Evolutionary conservation across 2,329 filamentous ascomycete genomes (phyloP).

Genomic region (Aspergillus fijiensis): DNA sequence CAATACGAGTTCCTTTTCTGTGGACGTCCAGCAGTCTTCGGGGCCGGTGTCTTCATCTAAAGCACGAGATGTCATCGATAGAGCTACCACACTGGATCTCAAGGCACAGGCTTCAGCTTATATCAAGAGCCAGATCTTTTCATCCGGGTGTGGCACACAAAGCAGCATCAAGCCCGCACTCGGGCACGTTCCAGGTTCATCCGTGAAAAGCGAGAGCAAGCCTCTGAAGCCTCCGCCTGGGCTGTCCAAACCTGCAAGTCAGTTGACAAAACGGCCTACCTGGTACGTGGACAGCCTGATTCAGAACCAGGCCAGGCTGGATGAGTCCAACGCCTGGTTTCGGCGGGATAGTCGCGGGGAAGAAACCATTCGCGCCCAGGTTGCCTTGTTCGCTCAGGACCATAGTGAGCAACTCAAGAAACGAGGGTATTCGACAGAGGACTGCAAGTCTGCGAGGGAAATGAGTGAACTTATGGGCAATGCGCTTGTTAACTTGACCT

Average conservation of each 20-base stretch:
- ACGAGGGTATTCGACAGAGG: neutral
- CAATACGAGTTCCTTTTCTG: neutral
- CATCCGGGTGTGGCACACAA: neutral
- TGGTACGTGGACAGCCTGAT: neutral
- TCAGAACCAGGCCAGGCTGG: slow-evolving; percentile 5
- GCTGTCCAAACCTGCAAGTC: slow-evolving; percentile 11
- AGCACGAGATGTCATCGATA: neutral
- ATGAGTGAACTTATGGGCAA: slow-evolving; percentile 23
- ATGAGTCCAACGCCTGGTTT: slow-evolving; percentile 26
- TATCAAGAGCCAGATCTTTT: neutral
- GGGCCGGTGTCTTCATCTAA: neutral
- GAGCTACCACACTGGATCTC: neutral
- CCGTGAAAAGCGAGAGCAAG: neutral
- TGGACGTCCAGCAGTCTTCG: neutral
- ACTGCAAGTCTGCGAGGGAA: slow-evolving; percentile 14
- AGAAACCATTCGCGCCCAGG: slow-evolving; percentile 19
- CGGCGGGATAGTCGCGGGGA: slow-evolving; percentile 21
- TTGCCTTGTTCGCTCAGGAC: slow-evolving; percentile 18
- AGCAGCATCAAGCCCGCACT: neutral
- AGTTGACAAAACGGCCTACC: neutral
- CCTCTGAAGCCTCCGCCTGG: slow-evolving; percentile 19
- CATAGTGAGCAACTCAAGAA: slow-evolving; percentile 12
- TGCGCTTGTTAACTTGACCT: slow-evolving; percentile 22
- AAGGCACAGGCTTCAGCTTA: neutral
- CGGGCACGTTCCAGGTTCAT: neutral